Evolutionary conservation across 2,329 filamentous ascomycete genomes (phyloP), one percentile per base, ranked within the genome.

Genomic region (Verticillium nubilum): DNA sequence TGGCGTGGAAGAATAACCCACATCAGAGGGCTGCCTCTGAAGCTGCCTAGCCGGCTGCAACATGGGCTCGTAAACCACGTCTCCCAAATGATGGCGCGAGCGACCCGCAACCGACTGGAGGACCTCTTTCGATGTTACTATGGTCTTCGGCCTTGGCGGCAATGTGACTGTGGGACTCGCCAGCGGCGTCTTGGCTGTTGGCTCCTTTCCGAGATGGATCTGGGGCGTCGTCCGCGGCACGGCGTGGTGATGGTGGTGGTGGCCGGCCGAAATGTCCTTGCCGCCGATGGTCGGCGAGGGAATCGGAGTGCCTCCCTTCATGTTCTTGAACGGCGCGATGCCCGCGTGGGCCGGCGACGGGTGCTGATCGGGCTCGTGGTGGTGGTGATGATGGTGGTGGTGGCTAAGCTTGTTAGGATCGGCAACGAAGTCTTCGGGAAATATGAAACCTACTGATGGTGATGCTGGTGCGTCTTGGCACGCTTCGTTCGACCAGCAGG

Each of bases 1-100:
- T 0, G 90, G 91, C 2, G 79, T 85, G 0, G 82, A 83, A 5
- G 76, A 70, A 64, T 77, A 82, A 4, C 79, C 76, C 15, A 78
- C 72, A 54, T 74, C 73, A 0, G 73, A 73, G 12, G 74, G 70
- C 1, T 66, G 68, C 9, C 72, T 74, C 2, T 75, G 76, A 12
- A 80, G 72, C 13, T 83, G 68, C 10, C 82, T 75, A 4, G 77
- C 76, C 0, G 83, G 76, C 64, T 78, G 82, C 4, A 96, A 78
- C 5, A 78, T 82, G 1, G 91, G 85, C 56, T 89, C 82, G 70
- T 98, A 98, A 15, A 96, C 79, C 4, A 91, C 89, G 60, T 92
- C 91, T 33, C 94, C 94, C 2, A 98, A 83, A 70, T 97, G 92
- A 59, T 86, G 83, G 10, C 92, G 88, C 9, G 91, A 89, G 19